Evolutionary conservation across 2,329 filamentous ascomycete genomes (phyloP).

Genomic region (Epichloe sp.): DNA sequence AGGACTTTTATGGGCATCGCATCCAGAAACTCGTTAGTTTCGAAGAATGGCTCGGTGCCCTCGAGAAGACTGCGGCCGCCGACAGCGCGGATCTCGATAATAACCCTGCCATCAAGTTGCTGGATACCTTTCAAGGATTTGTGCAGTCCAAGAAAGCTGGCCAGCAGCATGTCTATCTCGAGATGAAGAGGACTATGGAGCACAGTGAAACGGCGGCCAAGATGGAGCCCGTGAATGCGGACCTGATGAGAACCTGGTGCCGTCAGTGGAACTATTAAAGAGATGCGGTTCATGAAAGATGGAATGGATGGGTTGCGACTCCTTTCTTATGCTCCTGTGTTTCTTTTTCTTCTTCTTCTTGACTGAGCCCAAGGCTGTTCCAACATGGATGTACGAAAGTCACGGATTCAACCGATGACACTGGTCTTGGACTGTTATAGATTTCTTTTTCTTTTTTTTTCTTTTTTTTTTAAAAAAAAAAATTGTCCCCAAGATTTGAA

Average conservation of each 20-base stretch:
- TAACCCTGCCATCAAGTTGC: slow-evolving; percentile 38
- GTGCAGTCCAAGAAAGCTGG: slow-evolving; percentile 2
- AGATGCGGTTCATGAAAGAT: background rate
- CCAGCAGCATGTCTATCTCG: slow-evolving; percentile 20
- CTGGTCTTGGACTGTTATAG: no score
- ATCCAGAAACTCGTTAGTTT: slow-evolving; percentile 27
- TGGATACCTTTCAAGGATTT: slow-evolving; percentile 32
- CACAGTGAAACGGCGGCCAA: slow-evolving; percentile 29
- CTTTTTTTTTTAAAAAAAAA: no score
- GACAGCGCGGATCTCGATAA: slow-evolving; percentile 23
- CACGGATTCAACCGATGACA: no score
- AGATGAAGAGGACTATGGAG: slow-evolving; percentile 25
- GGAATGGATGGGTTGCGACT: background rate
- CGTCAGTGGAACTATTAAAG: slow-evolving; percentile 27
- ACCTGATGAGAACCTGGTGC: slow-evolving; percentile 35
- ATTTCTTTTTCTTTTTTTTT: no score
- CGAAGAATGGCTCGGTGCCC: slow-evolving; percentile 29
- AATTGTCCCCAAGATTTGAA: no score
- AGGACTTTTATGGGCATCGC: slow-evolving; percentile 25
- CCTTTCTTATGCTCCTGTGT: background rate
- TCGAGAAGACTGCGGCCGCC: slow-evolving; percentile 26
- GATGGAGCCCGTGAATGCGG: slow-evolving; percentile 26
- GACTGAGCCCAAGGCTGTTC: background rate
- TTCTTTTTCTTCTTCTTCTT: background rate
- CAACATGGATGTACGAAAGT: background rate